Conservation (phyloP, 805 yeast species). For the Candida maesae region DNA sequence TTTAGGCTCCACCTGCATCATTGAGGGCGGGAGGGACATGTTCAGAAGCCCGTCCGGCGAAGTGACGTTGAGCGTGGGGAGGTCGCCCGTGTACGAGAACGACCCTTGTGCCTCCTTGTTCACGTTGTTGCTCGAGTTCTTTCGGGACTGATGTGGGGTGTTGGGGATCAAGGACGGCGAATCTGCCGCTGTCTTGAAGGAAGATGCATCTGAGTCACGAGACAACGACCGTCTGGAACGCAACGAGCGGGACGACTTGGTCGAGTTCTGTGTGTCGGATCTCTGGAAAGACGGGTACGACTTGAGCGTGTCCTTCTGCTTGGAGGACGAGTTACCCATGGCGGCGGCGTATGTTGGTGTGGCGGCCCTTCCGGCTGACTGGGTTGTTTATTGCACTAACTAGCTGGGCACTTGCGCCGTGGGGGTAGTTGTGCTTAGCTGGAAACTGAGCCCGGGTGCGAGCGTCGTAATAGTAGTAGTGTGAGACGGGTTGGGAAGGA, state of each 20-base stretch:
- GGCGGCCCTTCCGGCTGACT: no score
- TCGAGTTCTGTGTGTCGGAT: slow-evolving; percentile 51
- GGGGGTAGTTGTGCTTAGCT: no score
- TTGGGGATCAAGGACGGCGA: slow-evolving; percentile 26
- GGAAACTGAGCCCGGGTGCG: no score
- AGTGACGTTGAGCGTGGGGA: slow-evolving; percentile 20
- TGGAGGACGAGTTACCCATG: slow-evolving; percentile 30
- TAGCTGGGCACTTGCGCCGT: no score
- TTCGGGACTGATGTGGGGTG: slow-evolving; percentile 25
- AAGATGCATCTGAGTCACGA: slow-evolving; percentile 29
- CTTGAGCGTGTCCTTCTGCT: slow-evolving; percentile 27
- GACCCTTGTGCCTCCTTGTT: slow-evolving; percentile 13
- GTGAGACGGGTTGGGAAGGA: no score
- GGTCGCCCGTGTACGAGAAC: slow-evolving; percentile 10
- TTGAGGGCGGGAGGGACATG: slow-evolving; percentile 55
- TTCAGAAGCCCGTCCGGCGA: slow-evolving; percentile 29
- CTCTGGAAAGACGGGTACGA: slow-evolving; percentile 44
- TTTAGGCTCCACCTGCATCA: slow-evolving; percentile 67
- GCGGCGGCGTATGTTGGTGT: background rate
- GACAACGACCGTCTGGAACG: slow-evolving; percentile 31
- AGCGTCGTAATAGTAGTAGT: no score
- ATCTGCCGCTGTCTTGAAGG: slow-evolving; percentile 31
- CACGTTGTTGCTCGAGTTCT: slow-evolving; percentile 22
- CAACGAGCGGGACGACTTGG: slow-evolving; percentile 42
- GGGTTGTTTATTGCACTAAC: no score